Evolutionary conservation across 805 yeast genomes (phyloP), one percentile per base, ranked within the genome.

Genomic region (Candida krabiensis): DNA sequence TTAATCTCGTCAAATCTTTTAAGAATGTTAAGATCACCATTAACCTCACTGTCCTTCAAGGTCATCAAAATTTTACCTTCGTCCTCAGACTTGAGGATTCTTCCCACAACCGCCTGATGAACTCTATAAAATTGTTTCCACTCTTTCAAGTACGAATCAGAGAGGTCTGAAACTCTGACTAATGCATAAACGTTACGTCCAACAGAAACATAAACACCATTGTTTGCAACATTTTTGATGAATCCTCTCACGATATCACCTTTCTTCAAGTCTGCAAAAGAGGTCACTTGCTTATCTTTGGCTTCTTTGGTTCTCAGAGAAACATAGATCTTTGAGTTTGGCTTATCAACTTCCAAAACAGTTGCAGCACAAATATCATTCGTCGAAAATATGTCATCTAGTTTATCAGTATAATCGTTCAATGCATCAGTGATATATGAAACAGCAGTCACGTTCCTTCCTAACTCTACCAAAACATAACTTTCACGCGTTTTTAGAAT

Each of bases 191-290:
- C 68, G 1, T 71, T 66, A 46, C 85, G 74, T 28, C 93, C 88
- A 47, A 91, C 66, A 15, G 85, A 72, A 34, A 91, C 83, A 57
- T 83, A 87, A 18, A 91, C 61, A 58, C 96, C 95, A 40, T 79
- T 75, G 49, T 83, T 81, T 11, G 85, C 76, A 33, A 89, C 73
- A 44, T 79, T 79, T 55, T 80, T 83, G 37, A 91, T 77, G 48
- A 82, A 83, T n/a, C 96, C 98, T 47, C 80, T 75, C 29, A 90
- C 80, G 53, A 87, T 71, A 41, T 79, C 83, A 28, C 95, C 96
- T 38, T 76, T 71, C 33, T 68, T 64, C 42, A 89, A 55, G 47
- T 85, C 90, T 4, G 68, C 58, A 27, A 69, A 55, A 2, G 79
- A 57, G 7, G 53, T 53, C 28, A 85, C 71, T 5, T 62, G 53